Evolutionary conservation across 345 rosid genomes (phyloP), one percentile per base, ranked within the genome.

Genomic region (Lumnitzera littorea): DNA sequence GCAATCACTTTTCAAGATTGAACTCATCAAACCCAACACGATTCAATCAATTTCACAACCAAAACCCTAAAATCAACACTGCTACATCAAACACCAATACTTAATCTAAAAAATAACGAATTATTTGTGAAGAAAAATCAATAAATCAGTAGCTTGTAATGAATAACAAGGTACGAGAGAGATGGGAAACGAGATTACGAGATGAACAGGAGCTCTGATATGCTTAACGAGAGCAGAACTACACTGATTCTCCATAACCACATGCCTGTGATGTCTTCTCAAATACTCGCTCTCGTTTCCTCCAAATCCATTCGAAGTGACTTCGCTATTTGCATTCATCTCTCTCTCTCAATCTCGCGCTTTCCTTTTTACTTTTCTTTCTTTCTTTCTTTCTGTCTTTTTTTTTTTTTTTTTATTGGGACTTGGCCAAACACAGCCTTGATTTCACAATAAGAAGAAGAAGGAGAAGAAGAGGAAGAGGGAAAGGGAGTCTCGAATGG

Each of bases 141-240:
- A 10, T 55, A 15, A 12, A 48, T 12, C 48, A 47, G 27, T 27
- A 55, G 8, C 31, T 17, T 11, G 29, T 24, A 31, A 56, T 36
- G 15, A 14, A 60, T 25, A 12, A 65, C 49, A 55, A 6, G 50
- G 52, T 46, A 16, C 56, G 15, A 59, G 27, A 70, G 65, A 50
- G 56, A 15, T 25, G 62, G 46, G 63, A 71, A 58, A 62, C 69
- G 66, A 67, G 25, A 53, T 75, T 85, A 92, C 96, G n/a, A 85
- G 95, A 68, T 80, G 96, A 75, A 92, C 82, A 60, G 99, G 96
- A 68, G 96, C 96, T 71, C 80, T 87, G 94, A 89, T 80, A 70
- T 83, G 94, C 71, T 87, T 89, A 46, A 80, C 74, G 66, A 92
- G 89, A 36, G 84, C 77, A 51, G 97, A 87, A 67, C 77, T 77